Base-by-base conservation (phyloP, 2,329 filamentous ascomycete species). In the Epichloe gansuensis region DNA sequence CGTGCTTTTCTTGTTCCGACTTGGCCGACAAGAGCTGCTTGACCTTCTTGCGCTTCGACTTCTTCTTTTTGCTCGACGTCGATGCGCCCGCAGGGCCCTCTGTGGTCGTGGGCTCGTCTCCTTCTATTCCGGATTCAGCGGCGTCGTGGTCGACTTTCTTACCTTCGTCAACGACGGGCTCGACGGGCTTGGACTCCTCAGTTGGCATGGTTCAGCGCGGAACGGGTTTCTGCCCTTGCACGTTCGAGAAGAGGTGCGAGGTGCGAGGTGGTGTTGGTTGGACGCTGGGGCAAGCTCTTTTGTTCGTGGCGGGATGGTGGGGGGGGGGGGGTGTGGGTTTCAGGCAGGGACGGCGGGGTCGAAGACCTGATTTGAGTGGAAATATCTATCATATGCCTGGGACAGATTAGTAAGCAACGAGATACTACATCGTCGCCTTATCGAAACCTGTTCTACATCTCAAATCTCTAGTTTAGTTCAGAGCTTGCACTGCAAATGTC, bases 1-100 rank as follows among this genome's bases (percentile, higher is more conserved):
- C 66, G 47, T 66, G 62, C 55, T 71, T 64, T 40, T 65, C 61
- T 43, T 69, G 66, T 40, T 59, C 62, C 12, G 65, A 55, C 46
- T 70, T 64, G 48, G 65, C 66, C 34, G 62, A 63, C 55, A 72
- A 60, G n/a, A 67, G 65, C 44, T 71, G 68, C 67, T 75, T 73
- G 62, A 77, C 68, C 71, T 81, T 81, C 68, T 78, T 76, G 66
- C 76, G 79, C 72, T 83, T 82, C 57, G 75, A 81, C 68, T 83
- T 83, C 60, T 80, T 78, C 61, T 74, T 75, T 45, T 51, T 55
- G 51, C 40, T 41, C 13, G 51, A 38, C 35, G 52, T 40, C 4
- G 54, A 34, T 5, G 60, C 64, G 44, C 63, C 61, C 43, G 53
- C 45, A 27, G 61, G 64, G 45, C 64, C 65, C 48, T 66, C 68